phyloP scores from a whole-genome alignment of 2,329 filamentous ascomycete genomes.

The Pseudogymnoascus sp. region DNA sequence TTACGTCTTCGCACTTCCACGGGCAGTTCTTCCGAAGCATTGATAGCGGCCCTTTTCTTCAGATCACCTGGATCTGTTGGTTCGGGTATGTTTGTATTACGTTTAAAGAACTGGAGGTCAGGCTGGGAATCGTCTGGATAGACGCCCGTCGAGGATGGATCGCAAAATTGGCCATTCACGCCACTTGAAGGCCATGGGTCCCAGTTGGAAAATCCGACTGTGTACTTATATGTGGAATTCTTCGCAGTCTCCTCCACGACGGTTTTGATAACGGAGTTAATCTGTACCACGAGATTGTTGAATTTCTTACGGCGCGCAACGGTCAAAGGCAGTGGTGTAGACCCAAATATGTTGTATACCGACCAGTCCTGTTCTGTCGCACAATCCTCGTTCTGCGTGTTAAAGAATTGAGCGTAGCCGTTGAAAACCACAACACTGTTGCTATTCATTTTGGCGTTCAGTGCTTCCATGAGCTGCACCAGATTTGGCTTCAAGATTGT shows the following conservation, averaged over 20 bases:
- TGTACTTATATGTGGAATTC: constrained; percentile 11
- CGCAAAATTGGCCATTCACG: not conserved
- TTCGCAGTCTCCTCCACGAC: constrained; percentile 21
- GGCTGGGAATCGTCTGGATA: not conserved
- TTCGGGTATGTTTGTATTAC: not conserved
- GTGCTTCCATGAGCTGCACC: not conserved
- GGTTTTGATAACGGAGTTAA: constrained; percentile 26
- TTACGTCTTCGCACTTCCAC: not conserved
- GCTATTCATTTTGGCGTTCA: constrained; percentile 23
- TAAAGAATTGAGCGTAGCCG: constrained; percentile 30
- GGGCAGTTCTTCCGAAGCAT: not conserved
- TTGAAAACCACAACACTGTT: constrained; percentile 27
- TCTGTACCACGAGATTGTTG: constrained; percentile 23
- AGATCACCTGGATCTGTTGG: not conserved
- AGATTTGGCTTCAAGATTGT: not conserved
- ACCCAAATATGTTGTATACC: constrained; percentile 16
- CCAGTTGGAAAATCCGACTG: constrained; percentile 19
- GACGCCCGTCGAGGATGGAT: not conserved
- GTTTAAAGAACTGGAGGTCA: not conserved
- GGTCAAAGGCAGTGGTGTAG: not conserved
- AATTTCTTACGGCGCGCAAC: constrained; percentile 24
- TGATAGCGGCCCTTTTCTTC: not conserved
- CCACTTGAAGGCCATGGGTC: constrained; percentile 18
- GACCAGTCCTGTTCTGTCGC: constrained; percentile 12
- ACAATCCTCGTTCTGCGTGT: constrained; percentile 25